Percentiles rank a stretch among this genome's conserved stretches.
Conservation (phyloP, 192 early-diverging fungal species). For the Paraglomus occultum region DNA sequence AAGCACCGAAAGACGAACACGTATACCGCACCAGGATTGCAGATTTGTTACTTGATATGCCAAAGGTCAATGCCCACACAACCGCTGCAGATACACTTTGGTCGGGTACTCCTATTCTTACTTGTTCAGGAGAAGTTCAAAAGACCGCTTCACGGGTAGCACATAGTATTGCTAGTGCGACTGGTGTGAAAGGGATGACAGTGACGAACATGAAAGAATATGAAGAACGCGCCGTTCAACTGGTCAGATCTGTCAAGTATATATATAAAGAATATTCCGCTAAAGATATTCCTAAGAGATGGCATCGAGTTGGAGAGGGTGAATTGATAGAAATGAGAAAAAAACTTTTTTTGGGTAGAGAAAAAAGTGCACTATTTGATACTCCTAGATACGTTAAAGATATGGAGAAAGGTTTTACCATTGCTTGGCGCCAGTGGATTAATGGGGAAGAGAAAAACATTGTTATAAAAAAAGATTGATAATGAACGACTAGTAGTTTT, state of each 20-base stretch:
- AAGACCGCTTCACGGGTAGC: slow-evolving; percentile 92
- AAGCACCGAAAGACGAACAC: slow-evolving; percentile 82
- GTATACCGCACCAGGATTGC: slow-evolving; percentile 90
- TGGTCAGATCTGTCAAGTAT: slow-evolving; percentile 43
- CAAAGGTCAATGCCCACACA: slow-evolving; percentile 96
- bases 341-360: slow-evolving; percentile 74
- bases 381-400: slow-evolving; percentile 82
- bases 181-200: slow-evolving; percentile 71
- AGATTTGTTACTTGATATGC: slow-evolving; percentile 90
- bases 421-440: slow-evolving; percentile 78
- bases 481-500: too few species aligned
- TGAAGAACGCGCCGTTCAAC: slow-evolving; percentile 62
- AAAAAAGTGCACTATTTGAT: slow-evolving; percentile 82
- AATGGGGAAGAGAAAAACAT: slow-evolving; percentile 42
- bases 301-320: slow-evolving; percentile 47
- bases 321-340: slow-evolving; percentile 62
- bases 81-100: slow-evolving; percentile 94
- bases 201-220: slow-evolving; percentile 62
- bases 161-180: slow-evolving; percentile 80
- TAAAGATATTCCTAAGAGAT: neutral
- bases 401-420: slow-evolving; percentile 68
- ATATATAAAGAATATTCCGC: slow-evolving; percentile 19
- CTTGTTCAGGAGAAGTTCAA: slow-evolving; percentile 83
- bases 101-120: slow-evolving; percentile 91
- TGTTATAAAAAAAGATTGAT: too few species aligned